Conservation (phyloP, 768 basidiomycete species). For the Cystobasidium tubakii region DNA sequence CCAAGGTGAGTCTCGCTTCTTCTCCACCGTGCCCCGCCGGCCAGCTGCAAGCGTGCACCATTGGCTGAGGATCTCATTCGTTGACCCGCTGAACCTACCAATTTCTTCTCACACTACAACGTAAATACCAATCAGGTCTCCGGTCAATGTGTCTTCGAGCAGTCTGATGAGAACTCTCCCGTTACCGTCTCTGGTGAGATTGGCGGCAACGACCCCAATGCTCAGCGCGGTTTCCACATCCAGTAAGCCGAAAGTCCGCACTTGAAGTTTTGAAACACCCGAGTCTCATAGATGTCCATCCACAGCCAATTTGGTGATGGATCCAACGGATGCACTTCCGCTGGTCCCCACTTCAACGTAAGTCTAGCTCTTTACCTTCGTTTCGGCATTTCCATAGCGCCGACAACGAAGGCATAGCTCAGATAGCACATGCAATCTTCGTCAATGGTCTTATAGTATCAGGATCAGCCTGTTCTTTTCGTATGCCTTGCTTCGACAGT, state of each 20-base stretch:
- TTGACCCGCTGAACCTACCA: too few relatives aligned
- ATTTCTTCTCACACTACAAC: too few relatives aligned
- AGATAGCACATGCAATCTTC: too few relatives aligned
- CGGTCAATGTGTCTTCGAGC: conserved; percentile 65
- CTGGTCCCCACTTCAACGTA: conserved; percentile 69
- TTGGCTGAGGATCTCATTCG: conserved; percentile 56
- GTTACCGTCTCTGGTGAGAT: conserved; percentile 64
- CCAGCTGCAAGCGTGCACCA: background rate
- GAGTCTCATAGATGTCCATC: background rate
- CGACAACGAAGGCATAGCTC: too few relatives aligned
- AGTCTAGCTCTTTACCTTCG: too few relatives aligned
- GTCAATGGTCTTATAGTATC: too few relatives aligned
- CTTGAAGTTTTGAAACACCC: too few relatives aligned
- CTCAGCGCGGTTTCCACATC: conserved; percentile 69
- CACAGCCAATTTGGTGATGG: conserved; percentile 59
- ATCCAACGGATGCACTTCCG: conserved; percentile 61
- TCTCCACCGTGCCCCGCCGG: background rate
- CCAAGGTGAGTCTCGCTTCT: conserved; percentile 18
- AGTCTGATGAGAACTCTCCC: conserved; percentile 53
- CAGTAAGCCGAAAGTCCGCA: conserved; percentile 58
- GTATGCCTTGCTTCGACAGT: too few relatives aligned
- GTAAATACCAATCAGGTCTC: conserved; percentile 56
- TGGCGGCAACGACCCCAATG: conserved; percentile 58
- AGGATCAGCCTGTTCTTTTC: too few relatives aligned
- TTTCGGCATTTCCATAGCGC: too few relatives aligned